Conservation (phyloP, 495 filamentous ascomycete species). For the Hypoxylon cercidicola region DNA sequence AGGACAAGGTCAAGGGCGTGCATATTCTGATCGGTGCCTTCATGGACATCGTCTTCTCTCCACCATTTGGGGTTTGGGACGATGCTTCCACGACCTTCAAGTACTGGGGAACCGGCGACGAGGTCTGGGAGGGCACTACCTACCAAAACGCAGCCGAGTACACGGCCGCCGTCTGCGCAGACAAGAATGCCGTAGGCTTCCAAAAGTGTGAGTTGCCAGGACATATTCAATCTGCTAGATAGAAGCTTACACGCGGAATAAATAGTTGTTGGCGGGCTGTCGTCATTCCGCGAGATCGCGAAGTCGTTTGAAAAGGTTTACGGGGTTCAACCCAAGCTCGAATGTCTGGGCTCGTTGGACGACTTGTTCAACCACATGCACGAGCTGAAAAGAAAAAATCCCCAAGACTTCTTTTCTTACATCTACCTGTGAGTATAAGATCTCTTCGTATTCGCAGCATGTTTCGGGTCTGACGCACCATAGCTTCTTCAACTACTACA, state of each 20-base stretch:
- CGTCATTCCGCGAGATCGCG: constrained; percentile 43
- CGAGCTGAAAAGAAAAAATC: constrained; percentile 33
- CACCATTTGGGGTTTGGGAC: constrained; percentile 39
- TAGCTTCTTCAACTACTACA: constrained; percentile 43
- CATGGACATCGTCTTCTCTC: constrained; percentile 40
- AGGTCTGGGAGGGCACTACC: constrained; percentile 49
- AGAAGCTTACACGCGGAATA: neutral
- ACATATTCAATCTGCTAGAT: neutral
- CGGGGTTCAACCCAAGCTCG: constrained; percentile 45
- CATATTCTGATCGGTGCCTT: constrained; percentile 50
- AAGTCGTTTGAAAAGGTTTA: constrained; percentile 44
- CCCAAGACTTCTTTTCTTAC: constrained; percentile 39
- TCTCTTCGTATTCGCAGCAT: neutral
- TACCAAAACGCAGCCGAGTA: constrained; percentile 51
- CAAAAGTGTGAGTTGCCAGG: constrained; percentile 43
- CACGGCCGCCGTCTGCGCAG: constrained; percentile 48
- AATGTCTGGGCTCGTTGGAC: constrained; percentile 47
- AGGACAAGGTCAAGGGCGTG: constrained; percentile 49
- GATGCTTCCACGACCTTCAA: constrained; percentile 33
- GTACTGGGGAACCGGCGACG: constrained; percentile 51
- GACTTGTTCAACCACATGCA: constrained; percentile 51
- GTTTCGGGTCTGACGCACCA: constrained; percentile 11
- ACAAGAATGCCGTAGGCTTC: constrained; percentile 42
- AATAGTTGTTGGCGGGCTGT: constrained; percentile 48
- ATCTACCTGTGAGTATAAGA: constrained; percentile 35